These are phyloP conservation scores for Flaveria brownii DNA, from an alignment of 129 eudicot genomes.

Conservation along the genomic window DNA sequence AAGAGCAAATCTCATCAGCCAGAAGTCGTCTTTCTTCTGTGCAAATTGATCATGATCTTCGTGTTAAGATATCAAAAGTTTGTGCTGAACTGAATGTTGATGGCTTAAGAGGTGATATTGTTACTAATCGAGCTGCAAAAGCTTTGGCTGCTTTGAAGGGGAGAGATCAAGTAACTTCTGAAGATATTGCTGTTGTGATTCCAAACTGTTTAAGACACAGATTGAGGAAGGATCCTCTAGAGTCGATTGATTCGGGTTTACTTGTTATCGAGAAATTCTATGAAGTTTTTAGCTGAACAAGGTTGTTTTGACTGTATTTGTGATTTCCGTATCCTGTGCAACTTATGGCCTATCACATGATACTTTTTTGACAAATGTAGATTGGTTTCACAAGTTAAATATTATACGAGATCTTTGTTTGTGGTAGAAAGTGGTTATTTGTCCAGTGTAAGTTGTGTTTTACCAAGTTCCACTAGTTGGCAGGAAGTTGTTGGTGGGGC, in stretches of 20 bases:
- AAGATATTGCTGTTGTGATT: constrained; percentile 89
- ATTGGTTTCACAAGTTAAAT: constrained; percentile 17
- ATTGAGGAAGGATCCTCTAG: constrained; percentile 88
- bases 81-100: constrained; percentile 93
- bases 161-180: constrained; percentile 73
- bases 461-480: not conserved
- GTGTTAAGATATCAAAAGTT: constrained; percentile 88
- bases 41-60: constrained; percentile 77
- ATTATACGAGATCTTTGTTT: not conserved
- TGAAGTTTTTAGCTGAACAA: constrained; percentile 72
- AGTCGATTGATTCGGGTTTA: constrained; percentile 84
- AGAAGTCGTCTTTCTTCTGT: constrained; percentile 63
- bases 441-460: not conserved
- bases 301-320: constrained; percentile 8
- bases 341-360: constrained; percentile 8
- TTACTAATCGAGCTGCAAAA: constrained; percentile 83
- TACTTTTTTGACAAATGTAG: constrained; percentile 30
- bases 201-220: constrained; percentile 92
- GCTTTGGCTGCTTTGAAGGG: constrained; percentile 94
- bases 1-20: constrained; percentile 69
- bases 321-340: constrained; percentile 14
- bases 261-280: constrained; percentile 91
- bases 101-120: constrained; percentile 89
- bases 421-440: not conserved
- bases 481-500: not conserved